Conservation (phyloP, 257 asterid species). For the Linaria vulgaris region DNA sequence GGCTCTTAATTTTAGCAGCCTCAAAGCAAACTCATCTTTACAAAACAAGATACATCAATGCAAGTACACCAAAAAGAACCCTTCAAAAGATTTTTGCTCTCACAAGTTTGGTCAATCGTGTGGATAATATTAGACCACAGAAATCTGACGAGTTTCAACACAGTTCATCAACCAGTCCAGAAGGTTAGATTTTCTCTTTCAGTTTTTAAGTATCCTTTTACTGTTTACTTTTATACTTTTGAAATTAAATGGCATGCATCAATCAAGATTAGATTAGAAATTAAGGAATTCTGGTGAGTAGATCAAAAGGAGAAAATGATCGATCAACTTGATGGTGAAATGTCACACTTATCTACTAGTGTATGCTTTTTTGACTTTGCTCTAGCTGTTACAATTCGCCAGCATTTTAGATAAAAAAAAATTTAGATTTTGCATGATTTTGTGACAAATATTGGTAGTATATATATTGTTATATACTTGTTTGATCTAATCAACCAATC, state of each 20-base stretch:
- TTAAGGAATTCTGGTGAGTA: neutral
- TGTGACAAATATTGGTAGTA: slow-evolving; percentile 27
- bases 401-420: neutral
- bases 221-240: neutral
- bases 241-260: neutral
- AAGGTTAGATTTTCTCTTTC: slow-evolving; percentile 43
- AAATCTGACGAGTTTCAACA: slow-evolving; percentile 35
- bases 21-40: slow-evolving; percentile 37
- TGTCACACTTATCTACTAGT: slow-evolving; percentile 6
- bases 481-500: too few relatives aligned
- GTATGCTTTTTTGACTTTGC: slow-evolving; percentile 23
- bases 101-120: slow-evolving; percentile 47
- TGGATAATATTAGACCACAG: slow-evolving; percentile 45
- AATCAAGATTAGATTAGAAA: slow-evolving; percentile 11
- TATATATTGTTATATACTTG: slow-evolving; percentile 4
- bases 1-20: slow-evolving; percentile 69
- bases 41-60: slow-evolving; percentile 13
- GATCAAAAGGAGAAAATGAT: too few relatives aligned
- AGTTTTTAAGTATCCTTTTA: neutral
- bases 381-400: neutral
- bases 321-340: too few relatives aligned
- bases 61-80: slow-evolving; percentile 23
- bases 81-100: slow-evolving; percentile 69
- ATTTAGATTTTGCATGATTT: slow-evolving; percentile 23
- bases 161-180: slow-evolving; percentile 54